phyloP scores from a whole-genome alignment of 805 yeast species.

The Teunomyces pallodes region DNA sequence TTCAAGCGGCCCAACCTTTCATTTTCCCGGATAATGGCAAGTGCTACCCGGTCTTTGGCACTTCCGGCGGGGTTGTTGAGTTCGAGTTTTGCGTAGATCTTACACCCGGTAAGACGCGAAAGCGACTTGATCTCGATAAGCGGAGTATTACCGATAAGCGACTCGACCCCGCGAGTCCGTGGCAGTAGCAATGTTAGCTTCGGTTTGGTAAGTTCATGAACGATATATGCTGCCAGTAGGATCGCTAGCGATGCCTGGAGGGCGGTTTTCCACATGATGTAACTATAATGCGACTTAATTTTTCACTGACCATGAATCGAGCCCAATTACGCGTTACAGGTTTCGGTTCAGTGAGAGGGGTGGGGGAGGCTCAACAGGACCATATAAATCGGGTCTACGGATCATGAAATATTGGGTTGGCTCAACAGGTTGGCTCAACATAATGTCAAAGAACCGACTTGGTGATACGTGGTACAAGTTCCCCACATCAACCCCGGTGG shows the following conservation, averaged over 20 bases:
- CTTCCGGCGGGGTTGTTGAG: slow-evolving; percentile 90
- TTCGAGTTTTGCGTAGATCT: slow-evolving; percentile 84
- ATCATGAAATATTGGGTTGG: too few relatives aligned
- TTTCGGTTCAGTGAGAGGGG: too few relatives aligned
- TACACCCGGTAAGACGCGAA: slow-evolving; percentile 71
- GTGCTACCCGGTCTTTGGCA: slow-evolving; percentile 92
- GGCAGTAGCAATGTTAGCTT: slow-evolving; percentile 24
- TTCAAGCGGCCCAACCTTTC: slow-evolving; percentile 56
- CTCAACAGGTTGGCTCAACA: too few relatives aligned
- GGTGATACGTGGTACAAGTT: too few relatives aligned
- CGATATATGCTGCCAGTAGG: slow-evolving; percentile 8
- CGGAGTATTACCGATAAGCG: slow-evolving; percentile 89
- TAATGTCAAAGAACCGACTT: too few relatives aligned
- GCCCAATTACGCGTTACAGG: too few relatives aligned
- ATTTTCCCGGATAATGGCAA: slow-evolving; percentile 72
- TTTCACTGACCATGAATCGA: too few relatives aligned
- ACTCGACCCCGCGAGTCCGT: slow-evolving; percentile 57
- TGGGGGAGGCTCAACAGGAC: too few relatives aligned
- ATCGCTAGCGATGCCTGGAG: slow-evolving; percentile 18
- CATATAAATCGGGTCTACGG: too few relatives aligned
- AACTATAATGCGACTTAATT: background rate
- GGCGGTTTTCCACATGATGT: slow-evolving; percentile 3
- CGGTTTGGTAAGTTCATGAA: slow-evolving; percentile 6
- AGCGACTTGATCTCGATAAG: slow-evolving; percentile 70
- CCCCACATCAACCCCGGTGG: too few relatives aligned